phyloP scores from a whole-genome alignment of 2,329 filamentous ascomycete genomes.

The Nothophoma quercina region DNA sequence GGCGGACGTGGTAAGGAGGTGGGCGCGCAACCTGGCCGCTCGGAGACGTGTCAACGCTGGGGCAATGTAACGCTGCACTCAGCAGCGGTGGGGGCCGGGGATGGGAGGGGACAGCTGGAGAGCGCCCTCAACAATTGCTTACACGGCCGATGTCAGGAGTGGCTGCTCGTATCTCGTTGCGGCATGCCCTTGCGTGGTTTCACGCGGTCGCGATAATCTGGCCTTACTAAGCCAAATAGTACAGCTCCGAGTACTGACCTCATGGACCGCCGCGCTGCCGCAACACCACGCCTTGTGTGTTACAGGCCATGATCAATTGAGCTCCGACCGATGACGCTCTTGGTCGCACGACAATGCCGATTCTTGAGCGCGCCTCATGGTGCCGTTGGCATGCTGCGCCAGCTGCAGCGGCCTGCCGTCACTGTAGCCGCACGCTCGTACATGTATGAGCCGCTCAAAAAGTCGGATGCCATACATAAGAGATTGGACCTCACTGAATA shows the following conservation, averaged over 20 bases:
- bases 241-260: constrained; percentile 21
- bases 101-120: constrained; percentile 3
- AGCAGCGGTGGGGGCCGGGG: constrained; percentile 4
- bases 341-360: constrained; percentile 39
- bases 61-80: constrained; percentile 5
- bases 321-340: constrained; percentile 38
- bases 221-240: background rate
- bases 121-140: constrained; percentile 16
- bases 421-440: constrained; percentile 18
- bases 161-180: constrained; percentile 9
- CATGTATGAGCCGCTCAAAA: constrained; percentile 1
- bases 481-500: background rate
- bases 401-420: constrained; percentile 2
- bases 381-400: constrained; percentile 9
- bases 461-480: no score
- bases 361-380: constrained; percentile 27
- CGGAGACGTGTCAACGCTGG: constrained; percentile 26
- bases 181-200: constrained; percentile 17
- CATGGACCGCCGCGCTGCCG: constrained; percentile 2
- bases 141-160: constrained; percentile 31
- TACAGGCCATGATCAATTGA: constrained; percentile 36
- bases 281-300: constrained; percentile 8
- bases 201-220: constrained; percentile 3
- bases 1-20: constrained; percentile 18
- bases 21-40: constrained; percentile 41